Conservation (phyloP, 2,329 filamentous ascomycete species). For the Alternaria sp. region DNA sequence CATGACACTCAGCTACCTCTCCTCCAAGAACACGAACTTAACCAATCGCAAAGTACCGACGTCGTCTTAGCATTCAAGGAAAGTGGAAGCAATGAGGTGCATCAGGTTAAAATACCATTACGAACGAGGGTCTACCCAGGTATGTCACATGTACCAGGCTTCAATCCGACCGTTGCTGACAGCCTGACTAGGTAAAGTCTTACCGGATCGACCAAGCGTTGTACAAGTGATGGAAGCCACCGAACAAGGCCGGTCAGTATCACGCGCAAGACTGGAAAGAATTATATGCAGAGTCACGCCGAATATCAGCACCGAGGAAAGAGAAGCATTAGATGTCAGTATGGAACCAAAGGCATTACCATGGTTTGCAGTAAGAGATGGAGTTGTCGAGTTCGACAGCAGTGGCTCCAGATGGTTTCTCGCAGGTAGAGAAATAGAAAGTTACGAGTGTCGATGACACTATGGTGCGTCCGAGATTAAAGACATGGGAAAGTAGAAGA, state of each 20-base stretch:
- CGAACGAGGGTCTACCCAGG: constrained; percentile 17
- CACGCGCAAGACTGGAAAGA: constrained; percentile 22
- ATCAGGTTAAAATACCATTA: constrained; percentile 24
- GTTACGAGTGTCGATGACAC: constrained; percentile 41
- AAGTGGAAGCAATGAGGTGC: constrained; percentile 13
- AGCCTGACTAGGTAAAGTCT: constrained; percentile 10
- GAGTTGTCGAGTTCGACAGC: constrained; percentile 39
- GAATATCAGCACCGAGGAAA: constrained; percentile 21
- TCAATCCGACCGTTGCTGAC: not conserved
- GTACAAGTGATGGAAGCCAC: constrained; percentile 26
- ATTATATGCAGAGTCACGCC: constrained; percentile 29
- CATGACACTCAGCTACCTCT: constrained; percentile 14
- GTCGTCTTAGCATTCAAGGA: constrained; percentile 24
- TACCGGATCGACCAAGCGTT: constrained; percentile 16
- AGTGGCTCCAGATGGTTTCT: constrained; percentile 38
- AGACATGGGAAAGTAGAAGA: not conserved
- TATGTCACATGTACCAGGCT: constrained; percentile 4
- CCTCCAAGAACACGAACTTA: not conserved
- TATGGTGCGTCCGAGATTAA: not conserved
- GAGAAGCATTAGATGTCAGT: constrained; percentile 5
- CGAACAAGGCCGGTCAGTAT: constrained; percentile 10
- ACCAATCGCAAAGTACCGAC: not conserved
- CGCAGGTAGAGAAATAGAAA: constrained; percentile 43
- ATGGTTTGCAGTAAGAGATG: constrained; percentile 41
- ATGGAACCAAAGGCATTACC: constrained; percentile 21